Conservation (phyloP, 352 stramenopile species). For the Nothophytophthora sp. region DNA sequence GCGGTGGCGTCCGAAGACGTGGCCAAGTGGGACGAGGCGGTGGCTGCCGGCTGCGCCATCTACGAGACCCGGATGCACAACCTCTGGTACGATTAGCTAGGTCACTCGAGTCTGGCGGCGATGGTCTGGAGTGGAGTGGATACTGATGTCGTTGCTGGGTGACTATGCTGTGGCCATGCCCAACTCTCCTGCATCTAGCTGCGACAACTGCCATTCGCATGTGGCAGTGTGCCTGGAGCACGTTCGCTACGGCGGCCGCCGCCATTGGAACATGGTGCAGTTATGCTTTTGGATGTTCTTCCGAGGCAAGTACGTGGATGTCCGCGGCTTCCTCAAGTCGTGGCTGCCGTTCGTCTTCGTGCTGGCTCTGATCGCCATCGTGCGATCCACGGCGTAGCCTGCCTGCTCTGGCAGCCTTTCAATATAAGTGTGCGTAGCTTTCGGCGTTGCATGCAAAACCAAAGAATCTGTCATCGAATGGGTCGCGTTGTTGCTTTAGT, state of each 20-base stretch:
- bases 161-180: not conserved
- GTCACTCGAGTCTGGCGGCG: not conserved
- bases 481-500: too few relatives aligned
- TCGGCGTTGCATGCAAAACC: too few relatives aligned
- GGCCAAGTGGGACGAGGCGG: conserved; percentile 89
- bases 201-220: conserved; percentile 98
- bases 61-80: conserved; percentile 97
- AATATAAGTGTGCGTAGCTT: too few relatives aligned
- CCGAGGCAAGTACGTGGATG: conserved; percentile 55
- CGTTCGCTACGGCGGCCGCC: conserved; percentile 49
- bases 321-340: conserved; percentile 34
- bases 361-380: conserved; percentile 24
- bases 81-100: conserved; percentile 53
- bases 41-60: conserved; percentile 89
- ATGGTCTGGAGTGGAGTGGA: not conserved
- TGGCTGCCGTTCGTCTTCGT: conserved; percentile 35
- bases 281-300: conserved; percentile 87
- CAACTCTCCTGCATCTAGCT: conserved; percentile 33
- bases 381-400: conserved; percentile 29
- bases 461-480: too few relatives aligned
- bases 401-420: too few relatives aligned
- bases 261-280: conserved; percentile 78
- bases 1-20: conserved; percentile 40
- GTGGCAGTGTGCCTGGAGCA: conserved; percentile 85
- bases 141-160: not conserved